phyloP scores from a whole-genome alignment of 208 protist species.

The Leishmania tarentolae region DNA sequence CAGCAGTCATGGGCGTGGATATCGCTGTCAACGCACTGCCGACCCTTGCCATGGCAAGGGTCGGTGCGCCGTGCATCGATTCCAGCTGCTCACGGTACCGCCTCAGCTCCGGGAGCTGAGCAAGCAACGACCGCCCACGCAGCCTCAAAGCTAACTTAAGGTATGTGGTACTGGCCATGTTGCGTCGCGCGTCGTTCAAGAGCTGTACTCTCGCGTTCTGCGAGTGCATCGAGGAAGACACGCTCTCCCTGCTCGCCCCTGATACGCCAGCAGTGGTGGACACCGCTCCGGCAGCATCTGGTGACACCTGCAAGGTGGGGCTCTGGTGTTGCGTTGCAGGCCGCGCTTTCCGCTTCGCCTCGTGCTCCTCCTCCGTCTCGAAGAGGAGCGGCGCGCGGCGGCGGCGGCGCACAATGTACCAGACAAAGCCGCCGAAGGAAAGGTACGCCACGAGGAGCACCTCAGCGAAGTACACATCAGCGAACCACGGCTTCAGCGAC shows the following conservation, averaged over 20 bases:
- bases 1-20: not conserved
- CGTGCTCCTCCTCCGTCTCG: constrained; percentile 19
- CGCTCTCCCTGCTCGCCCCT: not conserved
- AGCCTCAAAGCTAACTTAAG: constrained; percentile 38
- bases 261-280: not conserved
- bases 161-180: constrained; percentile 41
- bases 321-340: constrained; percentile 1
- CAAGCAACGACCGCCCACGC: constrained; percentile 38
- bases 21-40: constrained; percentile 11
- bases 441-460: constrained; percentile 43
- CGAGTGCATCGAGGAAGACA: not conserved
- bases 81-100: constrained; percentile 18
- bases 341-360: constrained; percentile 4
- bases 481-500: constrained; percentile 66
- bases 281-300: not conserved
- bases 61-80: constrained; percentile 21
- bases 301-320: not conserved
- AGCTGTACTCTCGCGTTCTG: constrained; percentile 8
- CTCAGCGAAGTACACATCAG: constrained; percentile 49
- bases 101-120: constrained; percentile 36
- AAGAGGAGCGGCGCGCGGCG: constrained; percentile 18
- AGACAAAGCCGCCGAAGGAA: constrained; percentile 20
- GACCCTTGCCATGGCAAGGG: not conserved
- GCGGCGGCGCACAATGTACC: constrained; percentile 30
- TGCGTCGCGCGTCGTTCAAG: constrained; percentile 30